A percentile compares a stretch with the other conserved stretches of the same genome.
Evolutionary conservation across 352 stramenopile genomes (phyloP).

Genomic region (Phytophthora pini): DNA sequence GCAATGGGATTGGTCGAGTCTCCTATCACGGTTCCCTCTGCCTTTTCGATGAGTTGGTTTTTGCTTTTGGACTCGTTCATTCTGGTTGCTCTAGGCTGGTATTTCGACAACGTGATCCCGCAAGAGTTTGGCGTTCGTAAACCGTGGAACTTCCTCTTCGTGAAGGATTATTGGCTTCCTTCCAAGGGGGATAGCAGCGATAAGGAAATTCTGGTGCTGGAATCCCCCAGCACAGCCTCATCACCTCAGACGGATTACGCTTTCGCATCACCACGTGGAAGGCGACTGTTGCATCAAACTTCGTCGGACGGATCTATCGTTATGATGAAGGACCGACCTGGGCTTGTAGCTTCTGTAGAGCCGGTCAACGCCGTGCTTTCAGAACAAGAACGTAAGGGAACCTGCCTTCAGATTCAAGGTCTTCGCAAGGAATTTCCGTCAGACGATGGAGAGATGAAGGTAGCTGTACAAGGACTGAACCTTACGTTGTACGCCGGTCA

Average conservation of each 20-base stretch:
- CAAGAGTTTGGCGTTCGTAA: constrained; percentile 90
- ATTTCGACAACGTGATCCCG: constrained; percentile 94
- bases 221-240: constrained; percentile 27
- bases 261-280: constrained; percentile 17
- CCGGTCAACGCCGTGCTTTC: constrained; percentile 48
- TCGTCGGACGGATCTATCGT: constrained; percentile 43
- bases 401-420: constrained; percentile 51
- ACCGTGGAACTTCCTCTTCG: constrained; percentile 93
- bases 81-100: constrained; percentile 88
- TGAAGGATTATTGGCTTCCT: constrained; percentile 38
- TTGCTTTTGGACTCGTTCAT: constrained; percentile 85
- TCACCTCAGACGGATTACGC: constrained; percentile 37
- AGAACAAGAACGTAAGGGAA: constrained; percentile 48
- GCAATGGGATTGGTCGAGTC: constrained; percentile 48
- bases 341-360: constrained; percentile 42
- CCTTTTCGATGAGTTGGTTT: constrained; percentile 68
- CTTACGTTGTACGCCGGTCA: constrained; percentile 94
- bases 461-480: constrained; percentile 85
- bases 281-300: constrained; percentile 33
- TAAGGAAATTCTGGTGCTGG: constrained; percentile 33
- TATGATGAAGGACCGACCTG: constrained; percentile 34
- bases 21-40: constrained; percentile 49
- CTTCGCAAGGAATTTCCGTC: constrained; percentile 71
- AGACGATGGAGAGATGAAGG: constrained; percentile 66
- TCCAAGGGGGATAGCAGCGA: constrained; percentile 10